Base-by-base conservation (phyloP, 345 rosid genomes). In the Melaleuca quinquenervia region DNA sequence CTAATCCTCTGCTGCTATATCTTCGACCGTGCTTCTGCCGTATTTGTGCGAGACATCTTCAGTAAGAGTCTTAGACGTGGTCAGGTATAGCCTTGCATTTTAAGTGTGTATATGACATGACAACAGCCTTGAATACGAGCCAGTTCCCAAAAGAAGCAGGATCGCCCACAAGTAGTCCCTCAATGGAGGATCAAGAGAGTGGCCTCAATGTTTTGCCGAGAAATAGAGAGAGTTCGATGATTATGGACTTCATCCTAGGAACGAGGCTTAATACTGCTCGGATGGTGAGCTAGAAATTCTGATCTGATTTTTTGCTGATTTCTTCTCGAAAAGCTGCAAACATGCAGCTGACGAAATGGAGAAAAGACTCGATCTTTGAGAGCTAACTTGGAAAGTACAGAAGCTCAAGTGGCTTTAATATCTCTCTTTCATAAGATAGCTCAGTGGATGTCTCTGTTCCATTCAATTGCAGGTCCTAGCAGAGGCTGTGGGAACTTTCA, bases 401-500 rank as follows among this genome's bases (percentile, higher is more conserved):
- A 54, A 54, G 60, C 60, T 22, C n/a, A 9, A 22, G n/a, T 54
- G 18, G 48, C 26, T 70, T 36, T 48, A 41, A 70, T 1, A 36
- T 70, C 24, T 24, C 60, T 22, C 60, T 32, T 32, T 41, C 45
- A 9, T 18, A 18, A 36, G 48, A 70, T 36, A 70, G 48, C 78
- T 36, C 48, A 70, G 24, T 36, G 78, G 13, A 70, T 36, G 78
- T 2, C 26, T 70, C 3, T 70, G 26, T 70, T 70, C 48, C 48
- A 18, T 70, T 70, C 26, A 18, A 64, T 7, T 85, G 89, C 94
- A 96, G 98, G 90, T 96, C 1, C 14, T 94, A 82, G 98, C 95
- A 26, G 99, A 96, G 92, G 54, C 94, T 89, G 85, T 93, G 86
- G 98, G 97, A 83, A 92, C 98, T n/a, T 96, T 95, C 84, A 88